Evolutionary conservation across 1,139 yeast genomes (phyloP).

Genomic region (Kodamaea suecica): DNA sequence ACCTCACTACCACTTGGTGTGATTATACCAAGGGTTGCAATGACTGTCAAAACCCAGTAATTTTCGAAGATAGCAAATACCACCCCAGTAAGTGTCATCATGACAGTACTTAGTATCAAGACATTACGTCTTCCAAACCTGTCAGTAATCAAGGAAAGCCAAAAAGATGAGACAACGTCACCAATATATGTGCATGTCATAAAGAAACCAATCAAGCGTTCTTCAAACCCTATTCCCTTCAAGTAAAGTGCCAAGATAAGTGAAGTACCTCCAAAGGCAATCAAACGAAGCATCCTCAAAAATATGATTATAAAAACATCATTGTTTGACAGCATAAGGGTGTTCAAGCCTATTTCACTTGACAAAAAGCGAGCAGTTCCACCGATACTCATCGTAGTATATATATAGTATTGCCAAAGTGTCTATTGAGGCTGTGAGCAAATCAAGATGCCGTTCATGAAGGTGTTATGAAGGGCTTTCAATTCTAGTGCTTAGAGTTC

Average conservation of each 20-base stretch:
- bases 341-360: slow-evolving; percentile 27
- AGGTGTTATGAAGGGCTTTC: too few species aligned
- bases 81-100: slow-evolving; percentile 32
- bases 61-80: slow-evolving; percentile 23
- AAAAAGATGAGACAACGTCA: slow-evolving; percentile 34
- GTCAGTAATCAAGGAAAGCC: slow-evolving; percentile 33
- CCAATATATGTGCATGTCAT: slow-evolving; percentile 40
- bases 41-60: slow-evolving; percentile 21
- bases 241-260: slow-evolving; percentile 39
- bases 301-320: slow-evolving; percentile 32
- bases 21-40: slow-evolving; percentile 34
- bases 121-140: slow-evolving; percentile 32
- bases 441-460: too few species aligned
- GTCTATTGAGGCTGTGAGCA: too few species aligned
- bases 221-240: slow-evolving; percentile 29
- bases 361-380: not conserved
- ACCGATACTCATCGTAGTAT: too few species aligned
- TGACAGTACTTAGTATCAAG: slow-evolving; percentile 25
- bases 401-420: too few species aligned
- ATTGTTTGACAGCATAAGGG: slow-evolving; percentile 22
- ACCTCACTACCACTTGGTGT: slow-evolving; percentile 46
- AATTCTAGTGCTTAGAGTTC: too few species aligned
- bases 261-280: slow-evolving; percentile 43
- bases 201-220: slow-evolving; percentile 34
- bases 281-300: slow-evolving; percentile 35